Conservation (phyloP, 2,329 filamentous ascomycete species). For the Trichoderma oligosporum region DNA sequence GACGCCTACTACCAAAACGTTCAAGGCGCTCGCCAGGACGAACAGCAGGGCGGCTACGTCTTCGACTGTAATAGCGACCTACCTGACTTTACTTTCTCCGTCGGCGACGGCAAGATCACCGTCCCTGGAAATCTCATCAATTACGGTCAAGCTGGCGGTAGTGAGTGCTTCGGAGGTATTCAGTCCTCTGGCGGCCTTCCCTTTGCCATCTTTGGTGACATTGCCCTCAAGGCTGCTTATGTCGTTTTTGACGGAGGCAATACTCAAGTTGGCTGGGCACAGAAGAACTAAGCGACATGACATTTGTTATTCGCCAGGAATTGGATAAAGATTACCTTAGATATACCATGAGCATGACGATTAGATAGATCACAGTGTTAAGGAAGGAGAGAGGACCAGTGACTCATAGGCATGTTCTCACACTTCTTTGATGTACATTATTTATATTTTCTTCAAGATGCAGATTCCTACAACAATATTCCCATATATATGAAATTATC, state of each 20-base stretch:
- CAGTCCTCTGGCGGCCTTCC: constrained; percentile 48
- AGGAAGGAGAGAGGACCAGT: no score
- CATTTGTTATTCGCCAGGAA: no score
- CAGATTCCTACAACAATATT: no score
- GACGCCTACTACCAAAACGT: constrained; percentile 46
- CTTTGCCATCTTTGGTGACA: constrained; percentile 58
- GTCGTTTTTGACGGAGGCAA: constrained; percentile 56
- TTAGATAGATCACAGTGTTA: no score
- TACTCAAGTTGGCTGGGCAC: constrained; percentile 42
- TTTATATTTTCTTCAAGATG: no score
- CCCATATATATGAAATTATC: no score
- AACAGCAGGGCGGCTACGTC: constrained; percentile 41
- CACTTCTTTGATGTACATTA: no score
- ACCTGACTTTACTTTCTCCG: constrained; percentile 50
- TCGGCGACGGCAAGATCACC: constrained; percentile 54
- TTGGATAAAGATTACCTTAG: no score
- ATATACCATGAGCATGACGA: no score
- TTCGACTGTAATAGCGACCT: constrained; percentile 43
- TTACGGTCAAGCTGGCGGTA: constrained; percentile 44
- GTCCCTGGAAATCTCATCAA: constrained; percentile 51
- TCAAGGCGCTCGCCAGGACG: constrained; percentile 33
- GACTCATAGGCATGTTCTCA: no score
- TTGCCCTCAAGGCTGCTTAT: constrained; percentile 57
- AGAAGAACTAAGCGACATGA: constrained; percentile 11
- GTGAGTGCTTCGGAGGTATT: constrained; percentile 62